Conservation (phyloP, 1,284 basidiomycete genomes). For the Trametes sp. region DNA sequence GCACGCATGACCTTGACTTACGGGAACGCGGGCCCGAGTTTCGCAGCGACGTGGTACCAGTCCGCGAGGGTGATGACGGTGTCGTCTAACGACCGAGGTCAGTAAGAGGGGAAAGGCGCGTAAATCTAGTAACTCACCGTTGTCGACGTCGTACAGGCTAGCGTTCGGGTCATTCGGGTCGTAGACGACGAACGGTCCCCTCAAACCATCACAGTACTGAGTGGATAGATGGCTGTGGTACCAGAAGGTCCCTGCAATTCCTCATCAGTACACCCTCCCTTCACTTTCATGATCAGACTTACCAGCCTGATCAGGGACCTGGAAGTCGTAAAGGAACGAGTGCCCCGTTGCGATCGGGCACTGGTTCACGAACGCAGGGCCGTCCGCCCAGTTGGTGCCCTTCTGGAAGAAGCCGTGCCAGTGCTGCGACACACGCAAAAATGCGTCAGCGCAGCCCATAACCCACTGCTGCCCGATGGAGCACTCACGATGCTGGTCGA, state of each 20-base stretch:
- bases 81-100: constrained; percentile 18
- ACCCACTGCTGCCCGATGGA: background rate
- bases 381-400: constrained; percentile 43
- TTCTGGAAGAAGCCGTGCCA: constrained; percentile 45
- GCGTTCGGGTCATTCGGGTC: constrained; percentile 50
- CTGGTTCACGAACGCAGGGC: constrained; percentile 49
- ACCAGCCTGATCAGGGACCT: constrained; percentile 41
- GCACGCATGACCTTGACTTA: background rate
- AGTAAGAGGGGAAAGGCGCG: background rate
- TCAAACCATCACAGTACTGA: constrained; percentile 44
- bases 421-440: constrained; percentile 34
- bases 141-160: constrained; percentile 50
- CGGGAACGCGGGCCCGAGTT: constrained; percentile 12
- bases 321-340: constrained; percentile 52
- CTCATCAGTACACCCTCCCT: too few relatives aligned
- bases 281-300: background rate
- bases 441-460: constrained; percentile 3
- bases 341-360: constrained; percentile 57
- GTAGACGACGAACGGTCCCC: constrained; percentile 50
- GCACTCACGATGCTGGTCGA: constrained; percentile 44
- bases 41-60: constrained; percentile 35
- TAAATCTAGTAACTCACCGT: constrained; percentile 39
- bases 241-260: constrained; percentile 31
- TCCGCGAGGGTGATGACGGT: constrained; percentile 38
- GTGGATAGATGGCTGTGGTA: constrained; percentile 38